A percentile compares a stretch with the other conserved stretches of the same genome.
These are phyloP conservation scores for Aureobasidium sp. DNA, from an alignment of 2,329 filamentous ascomycete genomes.

Conservation along the genomic window DNA sequence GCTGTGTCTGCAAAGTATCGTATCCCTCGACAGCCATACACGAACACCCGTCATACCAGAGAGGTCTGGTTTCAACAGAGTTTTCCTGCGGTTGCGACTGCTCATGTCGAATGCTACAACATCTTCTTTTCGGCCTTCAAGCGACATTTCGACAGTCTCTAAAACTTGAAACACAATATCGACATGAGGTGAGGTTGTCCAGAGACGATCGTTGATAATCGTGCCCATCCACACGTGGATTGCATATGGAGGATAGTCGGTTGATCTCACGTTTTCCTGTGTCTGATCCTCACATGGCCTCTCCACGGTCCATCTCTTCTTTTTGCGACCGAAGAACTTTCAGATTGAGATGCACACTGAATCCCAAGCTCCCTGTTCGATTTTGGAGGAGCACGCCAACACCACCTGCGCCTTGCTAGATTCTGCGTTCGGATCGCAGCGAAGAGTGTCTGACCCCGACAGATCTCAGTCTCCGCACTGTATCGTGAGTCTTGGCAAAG, in stretches of 20 bases:
- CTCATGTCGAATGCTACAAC: background rate
- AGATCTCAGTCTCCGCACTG: background rate
- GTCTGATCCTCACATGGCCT: background rate
- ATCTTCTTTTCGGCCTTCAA: background rate
- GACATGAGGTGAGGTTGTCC: background rate
- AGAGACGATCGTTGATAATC: conserved; percentile 4
- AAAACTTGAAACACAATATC: background rate
- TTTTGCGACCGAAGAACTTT: no score
- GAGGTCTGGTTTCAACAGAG: background rate
- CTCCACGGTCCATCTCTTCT: background rate
- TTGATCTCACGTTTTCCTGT: background rate
- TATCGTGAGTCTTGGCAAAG: conserved; percentile 2
- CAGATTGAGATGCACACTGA: background rate
- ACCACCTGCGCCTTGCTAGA: background rate
- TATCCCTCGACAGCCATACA: background rate
- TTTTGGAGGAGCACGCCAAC: background rate
- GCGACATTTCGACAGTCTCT: background rate
- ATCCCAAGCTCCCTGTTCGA: background rate
- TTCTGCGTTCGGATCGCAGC: background rate
- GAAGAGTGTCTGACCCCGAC: background rate
- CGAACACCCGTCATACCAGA: no score
- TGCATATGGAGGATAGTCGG: conserved; percentile 2
- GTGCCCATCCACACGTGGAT: background rate
- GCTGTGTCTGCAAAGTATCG: background rate
- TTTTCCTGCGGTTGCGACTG: background rate